phyloP scores from a whole-genome alignment of 257 asterid species.

The Nicotiana attenuata region DNA sequence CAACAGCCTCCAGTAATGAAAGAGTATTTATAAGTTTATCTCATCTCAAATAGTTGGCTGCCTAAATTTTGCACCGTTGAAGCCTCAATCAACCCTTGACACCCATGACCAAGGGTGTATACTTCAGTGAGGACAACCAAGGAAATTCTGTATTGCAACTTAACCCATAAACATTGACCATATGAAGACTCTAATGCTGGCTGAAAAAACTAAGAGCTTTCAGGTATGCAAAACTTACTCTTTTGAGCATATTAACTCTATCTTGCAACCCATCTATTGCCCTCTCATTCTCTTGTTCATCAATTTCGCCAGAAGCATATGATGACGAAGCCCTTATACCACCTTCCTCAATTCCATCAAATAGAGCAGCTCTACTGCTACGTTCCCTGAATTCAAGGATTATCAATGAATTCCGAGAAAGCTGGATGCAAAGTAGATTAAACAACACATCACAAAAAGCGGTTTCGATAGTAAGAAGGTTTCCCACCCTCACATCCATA shows the following conservation, averaged over 20 bases:
- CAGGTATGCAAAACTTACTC: slow-evolving; percentile 35
- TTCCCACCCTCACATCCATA: background rate
- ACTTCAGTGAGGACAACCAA: background rate
- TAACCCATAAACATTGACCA: background rate
- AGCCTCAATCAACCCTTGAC: background rate
- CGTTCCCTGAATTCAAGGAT: slow-evolving; percentile 54
- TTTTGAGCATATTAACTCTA: slow-evolving; percentile 72
- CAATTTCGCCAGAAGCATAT: slow-evolving; percentile 76
- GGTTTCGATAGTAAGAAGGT: background rate
- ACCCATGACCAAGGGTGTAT: background rate
- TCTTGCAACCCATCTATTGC: slow-evolving; percentile 81
- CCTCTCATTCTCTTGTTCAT: slow-evolving; percentile 85
- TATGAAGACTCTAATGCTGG: background rate
- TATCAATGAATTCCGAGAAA: background rate
- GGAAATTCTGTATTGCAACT: background rate
- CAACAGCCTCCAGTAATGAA: background rate
- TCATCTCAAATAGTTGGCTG: background rate
- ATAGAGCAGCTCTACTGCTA: slow-evolving; percentile 64
- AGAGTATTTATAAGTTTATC: background rate
- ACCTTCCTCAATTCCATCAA: slow-evolving; percentile 97
- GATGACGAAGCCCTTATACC: slow-evolving; percentile 82
- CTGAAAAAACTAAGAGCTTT: no score
- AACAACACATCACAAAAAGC: background rate
- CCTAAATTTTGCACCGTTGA: background rate
- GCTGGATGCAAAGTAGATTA: background rate